A percentile compares a stretch with the other conserved stretches of the same genome.
These are phyloP conservation scores for Yamadazyma atmosphaerica DNA, from an alignment of 1,139 yeast species.

Conservation along the genomic window DNA sequence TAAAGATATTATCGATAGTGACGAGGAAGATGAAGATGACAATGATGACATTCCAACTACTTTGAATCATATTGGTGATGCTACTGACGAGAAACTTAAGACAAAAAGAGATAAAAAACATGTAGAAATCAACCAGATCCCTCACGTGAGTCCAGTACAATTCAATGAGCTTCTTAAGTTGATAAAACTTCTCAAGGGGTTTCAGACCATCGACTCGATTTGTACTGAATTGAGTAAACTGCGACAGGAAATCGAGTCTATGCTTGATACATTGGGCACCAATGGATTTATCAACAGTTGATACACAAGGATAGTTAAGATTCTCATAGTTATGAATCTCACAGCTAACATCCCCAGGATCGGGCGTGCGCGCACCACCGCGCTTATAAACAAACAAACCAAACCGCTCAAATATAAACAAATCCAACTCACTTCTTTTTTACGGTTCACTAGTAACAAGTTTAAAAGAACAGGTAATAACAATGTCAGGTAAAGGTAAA, in stretches of 20 bases:
- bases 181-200: slow-evolving; percentile 53
- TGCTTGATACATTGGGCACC: slow-evolving; percentile 47
- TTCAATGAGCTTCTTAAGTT: slow-evolving; percentile 28
- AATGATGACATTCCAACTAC: slow-evolving; percentile 3
- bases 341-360: no score
- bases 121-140: slow-evolving; percentile 15
- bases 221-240: slow-evolving; percentile 67
- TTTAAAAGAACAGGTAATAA: no score
- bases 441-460: no score
- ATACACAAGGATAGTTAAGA: no score
- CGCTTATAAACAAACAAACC: slow-evolving; percentile 3
- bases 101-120: slow-evolving; percentile 6
- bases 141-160: slow-evolving; percentile 20
- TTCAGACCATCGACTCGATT: slow-evolving; percentile 68
- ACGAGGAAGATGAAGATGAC: slow-evolving; percentile 9
- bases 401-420: slow-evolving; percentile 6
- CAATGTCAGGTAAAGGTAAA: slow-evolving; percentile 87
- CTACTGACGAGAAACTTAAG: background rate
- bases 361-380: slow-evolving; percentile 2
- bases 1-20: slow-evolving; percentile 11
- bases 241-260: slow-evolving; percentile 51
- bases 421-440: slow-evolving; percentile 2
- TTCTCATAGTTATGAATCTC: no score
- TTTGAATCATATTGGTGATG: no score
- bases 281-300: slow-evolving; percentile 43